Base-by-base conservation (phyloP, 768 basidiomycete genomes). In the Mycena filopes region DNA sequence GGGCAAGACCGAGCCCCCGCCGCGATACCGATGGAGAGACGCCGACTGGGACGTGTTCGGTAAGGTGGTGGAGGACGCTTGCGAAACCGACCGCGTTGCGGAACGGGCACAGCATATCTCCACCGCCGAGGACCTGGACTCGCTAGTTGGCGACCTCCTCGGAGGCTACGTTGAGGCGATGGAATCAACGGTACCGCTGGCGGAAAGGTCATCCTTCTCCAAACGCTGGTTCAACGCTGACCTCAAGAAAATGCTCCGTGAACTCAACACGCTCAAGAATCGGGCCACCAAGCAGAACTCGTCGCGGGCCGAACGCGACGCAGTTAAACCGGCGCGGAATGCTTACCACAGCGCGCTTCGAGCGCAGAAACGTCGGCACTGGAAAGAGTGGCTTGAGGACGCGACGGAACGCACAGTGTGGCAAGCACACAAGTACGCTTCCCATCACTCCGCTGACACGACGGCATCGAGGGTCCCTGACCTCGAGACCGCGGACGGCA, bases 221-320 rank as follows among this genome's bases (percentile, higher is more conserved):
- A 77, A 77, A 26, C 21, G 69, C 4, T 79, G 78, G 78, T 79
- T 75, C 75, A 72, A 46, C 16, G 56, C 53, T 0, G 56, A 65
- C 4, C 56, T 60, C 7, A 53, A 50, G 41, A 25, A 38, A 1
- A 23, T 38, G 42, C 60, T 43, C 20, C 41, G 21, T 2, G 29
- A 47, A 4, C 54, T 63, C 28, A 54, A 46, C 12, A 16, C 40
- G 6, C 26, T 54, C 26, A 47, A 63, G 0, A 28, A 62, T 8
- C 55, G 61, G 0, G 41, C 56, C 3, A n/a, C 33, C 38, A 40
- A 45, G 33, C 16, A 38, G 25, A 41, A 53, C 53, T 54, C 60
- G 18, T 31, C 60, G 3, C 51, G n/a, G 41, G 40, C 25, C 28
- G 46, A 71, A 13, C 26, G 65, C 2, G 41, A 45, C 3, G 28